Evolutionary conservation across 2,329 filamentous ascomycete species (phyloP).

Genomic region (Ilyonectria sp.): DNA sequence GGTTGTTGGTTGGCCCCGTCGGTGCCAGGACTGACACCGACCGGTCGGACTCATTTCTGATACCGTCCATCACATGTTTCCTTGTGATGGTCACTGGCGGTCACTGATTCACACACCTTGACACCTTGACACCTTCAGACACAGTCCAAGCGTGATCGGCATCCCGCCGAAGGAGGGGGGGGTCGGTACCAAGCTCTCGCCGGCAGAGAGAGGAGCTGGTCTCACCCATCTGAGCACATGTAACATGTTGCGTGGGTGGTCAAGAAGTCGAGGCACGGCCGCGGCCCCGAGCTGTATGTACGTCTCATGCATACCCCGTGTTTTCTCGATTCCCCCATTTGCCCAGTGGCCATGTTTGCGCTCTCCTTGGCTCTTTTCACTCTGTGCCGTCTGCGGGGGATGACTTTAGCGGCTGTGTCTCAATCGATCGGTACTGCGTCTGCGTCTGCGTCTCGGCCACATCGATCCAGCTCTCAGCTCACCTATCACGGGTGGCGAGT

Average conservation of each 20-base stretch:
- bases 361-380: not conserved
- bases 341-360: not conserved
- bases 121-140: too few relatives aligned
- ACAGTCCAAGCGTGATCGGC: too few relatives aligned
- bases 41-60: not conserved
- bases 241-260: not conserved
- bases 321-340: not conserved
- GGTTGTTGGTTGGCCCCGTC: not conserved
- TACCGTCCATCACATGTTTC: not conserved
- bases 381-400: not conserved
- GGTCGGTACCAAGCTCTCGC: not conserved
- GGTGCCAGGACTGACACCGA: not conserved
- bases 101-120: too few relatives aligned
- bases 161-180: not conserved
- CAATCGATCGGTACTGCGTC: not conserved
- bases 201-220: not conserved
- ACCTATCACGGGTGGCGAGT: not conserved
- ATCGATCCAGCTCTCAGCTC: not conserved
- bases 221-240: not conserved
- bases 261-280: not conserved
- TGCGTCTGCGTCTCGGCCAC: not conserved
- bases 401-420: not conserved
- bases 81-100: not conserved
- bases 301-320: conserved; percentile 5
- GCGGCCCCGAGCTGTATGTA: conserved; percentile 7